A percentile compares a stretch with the other conserved stretches of the same genome.
These are phyloP conservation scores for Thielaviopsis euricoi DNA, from an alignment of 2,329 filamentous ascomycete species.

Conservation along the genomic window DNA sequence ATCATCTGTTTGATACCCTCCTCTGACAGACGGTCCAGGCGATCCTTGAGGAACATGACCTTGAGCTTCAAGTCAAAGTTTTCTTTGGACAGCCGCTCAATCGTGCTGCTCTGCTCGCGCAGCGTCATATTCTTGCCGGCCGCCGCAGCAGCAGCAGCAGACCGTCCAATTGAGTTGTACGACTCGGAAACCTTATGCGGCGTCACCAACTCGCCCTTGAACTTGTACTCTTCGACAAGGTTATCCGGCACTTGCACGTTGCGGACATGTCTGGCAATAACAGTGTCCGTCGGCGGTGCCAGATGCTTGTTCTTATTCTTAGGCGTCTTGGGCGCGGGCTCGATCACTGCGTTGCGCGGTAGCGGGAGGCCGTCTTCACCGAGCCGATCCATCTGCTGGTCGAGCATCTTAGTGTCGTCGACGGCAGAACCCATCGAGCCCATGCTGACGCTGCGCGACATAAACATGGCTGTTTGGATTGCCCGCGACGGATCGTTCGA, in stretches of 20 bases:
- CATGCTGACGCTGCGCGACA: slow-evolving; percentile 55
- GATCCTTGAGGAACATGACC: slow-evolving; percentile 91
- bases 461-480: slow-evolving; percentile 19
- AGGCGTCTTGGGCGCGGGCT: slow-evolving; percentile 50
- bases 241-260: slow-evolving; percentile 86
- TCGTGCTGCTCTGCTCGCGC: slow-evolving; percentile 94
- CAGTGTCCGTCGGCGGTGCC: slow-evolving; percentile 62
- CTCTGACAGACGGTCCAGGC: slow-evolving; percentile 81
- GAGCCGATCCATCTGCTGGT: slow-evolving; percentile 30
- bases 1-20: slow-evolving; percentile 98
- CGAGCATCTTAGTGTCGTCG: slow-evolving; percentile 29
- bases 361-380: slow-evolving; percentile 28
- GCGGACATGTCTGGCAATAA: slow-evolving; percentile 72
- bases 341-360: slow-evolving; percentile 19
- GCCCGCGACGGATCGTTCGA: slow-evolving; percentile 55
- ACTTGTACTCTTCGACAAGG: slow-evolving; percentile 70
- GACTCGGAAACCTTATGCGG: slow-evolving; percentile 36
- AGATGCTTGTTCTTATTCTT: slow-evolving; percentile 39
- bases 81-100: slow-evolving; percentile 90
- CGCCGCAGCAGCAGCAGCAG: slow-evolving; percentile 35
- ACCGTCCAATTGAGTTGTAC: slow-evolving; percentile 29
- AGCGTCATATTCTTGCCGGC: slow-evolving; percentile 61
- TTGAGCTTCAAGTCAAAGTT: slow-evolving; percentile 97
- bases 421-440: slow-evolving; percentile 74
- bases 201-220: slow-evolving; percentile 49